These are phyloP conservation scores for Coemansia reversa DNA, from an alignment of 192 early-diverging fungal genomes.

Conservation along the genomic window DNA sequence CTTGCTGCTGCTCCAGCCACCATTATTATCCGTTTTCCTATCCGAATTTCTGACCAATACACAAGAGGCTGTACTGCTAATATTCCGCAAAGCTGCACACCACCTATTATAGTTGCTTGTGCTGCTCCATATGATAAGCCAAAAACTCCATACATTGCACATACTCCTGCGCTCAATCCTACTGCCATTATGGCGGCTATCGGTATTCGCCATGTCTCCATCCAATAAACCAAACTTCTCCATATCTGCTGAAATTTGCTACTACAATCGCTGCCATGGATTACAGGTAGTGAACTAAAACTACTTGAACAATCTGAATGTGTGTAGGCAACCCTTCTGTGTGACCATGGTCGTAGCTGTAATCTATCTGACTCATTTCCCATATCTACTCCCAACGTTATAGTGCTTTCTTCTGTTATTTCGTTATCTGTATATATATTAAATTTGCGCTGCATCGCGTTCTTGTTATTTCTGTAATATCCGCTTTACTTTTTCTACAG, in stretches of 20 bases:
- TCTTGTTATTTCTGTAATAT: no score
- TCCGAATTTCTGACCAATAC: background rate
- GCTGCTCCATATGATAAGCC: constrained; percentile 13
- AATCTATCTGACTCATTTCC: no score
- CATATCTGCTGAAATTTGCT: background rate
- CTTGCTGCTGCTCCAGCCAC: constrained; percentile 9
- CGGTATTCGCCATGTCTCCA: background rate
- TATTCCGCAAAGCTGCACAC: constrained; percentile 15
- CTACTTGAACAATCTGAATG: constrained; percentile 35
- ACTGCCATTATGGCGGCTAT: background rate
- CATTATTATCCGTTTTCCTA: background rate
- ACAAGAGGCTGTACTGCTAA: background rate
- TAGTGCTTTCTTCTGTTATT: no score
- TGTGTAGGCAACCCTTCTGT: constrained; percentile 11
- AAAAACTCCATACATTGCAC: constrained; percentile 22
- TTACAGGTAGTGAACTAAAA: constrained; percentile 20
- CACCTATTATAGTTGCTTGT: constrained; percentile 14
- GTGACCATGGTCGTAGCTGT: no score
- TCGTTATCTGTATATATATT: no score
- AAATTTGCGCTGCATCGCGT: no score
- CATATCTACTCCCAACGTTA: no score
- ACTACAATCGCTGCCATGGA: background rate
- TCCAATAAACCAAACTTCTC: background rate
- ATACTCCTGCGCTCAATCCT: constrained; percentile 19
- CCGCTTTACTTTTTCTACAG: no score